Percentiles rank a stretch among this genome's conserved stretches.
phyloP scores from a whole-genome alignment of 2,329 filamentous ascomycete species.

The Didymellaceae sp. region DNA sequence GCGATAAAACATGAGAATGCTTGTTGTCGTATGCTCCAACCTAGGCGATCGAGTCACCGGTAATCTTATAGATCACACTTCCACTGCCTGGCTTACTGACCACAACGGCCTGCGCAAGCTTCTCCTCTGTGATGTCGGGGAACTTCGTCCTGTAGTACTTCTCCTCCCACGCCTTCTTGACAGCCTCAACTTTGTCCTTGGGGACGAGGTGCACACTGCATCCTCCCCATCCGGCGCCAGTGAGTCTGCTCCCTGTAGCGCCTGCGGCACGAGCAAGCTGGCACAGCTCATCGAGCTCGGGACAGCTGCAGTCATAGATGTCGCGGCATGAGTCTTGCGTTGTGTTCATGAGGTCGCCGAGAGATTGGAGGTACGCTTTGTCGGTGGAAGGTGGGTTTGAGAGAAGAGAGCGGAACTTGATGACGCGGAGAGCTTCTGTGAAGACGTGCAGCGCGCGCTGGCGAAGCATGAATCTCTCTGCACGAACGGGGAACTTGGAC shows the following conservation, averaged over 20 bases:
- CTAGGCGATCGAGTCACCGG: constrained; percentile 40
- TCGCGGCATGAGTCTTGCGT: constrained; percentile 89
- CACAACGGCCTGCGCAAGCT: constrained; percentile 79
- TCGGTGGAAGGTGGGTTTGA: constrained; percentile 53
- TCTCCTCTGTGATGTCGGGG: constrained; percentile 72
- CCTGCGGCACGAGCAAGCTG: constrained; percentile 78
- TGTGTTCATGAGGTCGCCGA: constrained; percentile 85
- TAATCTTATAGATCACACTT: constrained; percentile 49
- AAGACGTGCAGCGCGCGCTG: constrained; percentile 92
- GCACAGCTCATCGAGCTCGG: constrained; percentile 91
- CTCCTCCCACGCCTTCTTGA: constrained; percentile 77
- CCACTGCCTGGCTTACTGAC: constrained; percentile 87
- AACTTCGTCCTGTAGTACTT: constrained; percentile 82
- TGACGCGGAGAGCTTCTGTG: constrained; percentile 83
- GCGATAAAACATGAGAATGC: neutral
- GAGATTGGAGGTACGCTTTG: constrained; percentile 71
- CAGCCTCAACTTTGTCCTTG: constrained; percentile 76
- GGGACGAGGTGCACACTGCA: constrained; percentile 94
- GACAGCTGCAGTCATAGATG: constrained; percentile 88
- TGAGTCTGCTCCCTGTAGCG: constrained; percentile 83
- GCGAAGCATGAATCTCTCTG: constrained; percentile 83
- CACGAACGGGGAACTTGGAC: constrained; percentile 86
- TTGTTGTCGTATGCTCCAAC: neutral
- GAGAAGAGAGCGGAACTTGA: constrained; percentile 82
- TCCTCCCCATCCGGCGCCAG: constrained; percentile 95